Evolutionary conservation across 2,329 filamentous ascomycete genomes (phyloP).

Genomic region (Neofusicoccum parvum): DNA sequence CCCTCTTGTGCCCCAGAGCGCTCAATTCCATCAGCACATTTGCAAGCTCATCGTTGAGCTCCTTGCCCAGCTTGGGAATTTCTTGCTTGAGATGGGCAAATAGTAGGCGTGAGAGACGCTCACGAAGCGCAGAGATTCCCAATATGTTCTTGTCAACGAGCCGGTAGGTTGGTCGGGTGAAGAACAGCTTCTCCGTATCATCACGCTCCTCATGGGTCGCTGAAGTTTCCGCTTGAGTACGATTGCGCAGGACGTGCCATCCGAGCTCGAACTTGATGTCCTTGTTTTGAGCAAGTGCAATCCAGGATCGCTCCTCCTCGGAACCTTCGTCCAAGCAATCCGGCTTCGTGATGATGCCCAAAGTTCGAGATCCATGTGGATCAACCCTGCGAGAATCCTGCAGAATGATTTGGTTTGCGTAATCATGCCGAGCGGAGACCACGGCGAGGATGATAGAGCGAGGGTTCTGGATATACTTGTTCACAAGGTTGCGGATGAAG

Average conservation of each 20-base stretch:
- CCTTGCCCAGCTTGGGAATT: slow-evolving; percentile 36
- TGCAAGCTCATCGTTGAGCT: slow-evolving; percentile 31
- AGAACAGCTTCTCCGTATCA: not conserved
- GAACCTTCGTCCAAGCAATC: slow-evolving; percentile 40
- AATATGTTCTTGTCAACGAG: slow-evolving; percentile 26
- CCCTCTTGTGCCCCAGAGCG: not conserved
- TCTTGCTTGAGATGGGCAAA: slow-evolving; percentile 38
- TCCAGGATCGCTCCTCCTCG: slow-evolving; percentile 43
- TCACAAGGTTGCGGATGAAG: slow-evolving; percentile 39
- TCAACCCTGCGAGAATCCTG: slow-evolving; percentile 42
- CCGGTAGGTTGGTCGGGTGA: not conserved
- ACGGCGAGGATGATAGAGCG: slow-evolving; percentile 36
- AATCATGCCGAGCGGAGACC: slow-evolving; percentile 37
- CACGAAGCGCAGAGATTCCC: slow-evolving; percentile 54
- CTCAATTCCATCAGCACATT: not conserved
- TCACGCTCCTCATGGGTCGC: slow-evolving; percentile 27
- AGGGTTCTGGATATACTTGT: slow-evolving; percentile 55
- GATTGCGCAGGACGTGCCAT: slow-evolving; percentile 59
- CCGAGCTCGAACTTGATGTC: slow-evolving; percentile 48
- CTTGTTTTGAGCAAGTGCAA: slow-evolving; percentile 44
- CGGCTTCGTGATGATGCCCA: slow-evolving; percentile 44
- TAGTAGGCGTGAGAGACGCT: slow-evolving; percentile 56
- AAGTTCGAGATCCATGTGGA: slow-evolving; percentile 32
- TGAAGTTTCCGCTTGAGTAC: slow-evolving; percentile 28
- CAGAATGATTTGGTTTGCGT: slow-evolving; percentile 51